These are phyloP conservation scores for Russula dissimulans DNA, from an alignment of 768 basidiomycete species.

Conservation along the genomic window DNA sequence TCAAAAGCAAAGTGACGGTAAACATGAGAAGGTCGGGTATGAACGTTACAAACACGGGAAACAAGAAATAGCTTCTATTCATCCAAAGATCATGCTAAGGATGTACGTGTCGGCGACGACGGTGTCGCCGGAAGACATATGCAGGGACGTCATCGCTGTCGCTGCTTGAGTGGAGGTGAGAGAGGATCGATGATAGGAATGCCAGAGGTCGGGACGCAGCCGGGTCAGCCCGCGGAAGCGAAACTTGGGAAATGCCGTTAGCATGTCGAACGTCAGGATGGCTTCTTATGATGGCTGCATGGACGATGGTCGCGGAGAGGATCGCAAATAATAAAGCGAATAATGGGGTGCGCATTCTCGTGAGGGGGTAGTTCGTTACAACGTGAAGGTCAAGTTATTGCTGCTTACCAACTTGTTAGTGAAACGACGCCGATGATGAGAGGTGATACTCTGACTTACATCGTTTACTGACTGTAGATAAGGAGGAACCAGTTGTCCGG, in stretches of 20 bases:
- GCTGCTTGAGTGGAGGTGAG: not conserved
- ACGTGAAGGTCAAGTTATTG: not conserved
- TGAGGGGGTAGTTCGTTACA: not conserved
- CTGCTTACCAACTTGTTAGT: not conserved
- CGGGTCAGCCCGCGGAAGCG: not conserved
- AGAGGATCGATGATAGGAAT: not conserved
- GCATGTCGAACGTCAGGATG: not conserved
- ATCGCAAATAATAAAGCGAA: not conserved
- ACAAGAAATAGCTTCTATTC: not conserved
- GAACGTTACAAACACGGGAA: not conserved
- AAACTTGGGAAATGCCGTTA: not conserved
- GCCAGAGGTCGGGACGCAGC: not conserved
- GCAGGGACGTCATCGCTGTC: not conserved
- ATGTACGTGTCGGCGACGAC: constrained; percentile 6
- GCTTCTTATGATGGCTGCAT: not conserved
- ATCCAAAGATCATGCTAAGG: not conserved
- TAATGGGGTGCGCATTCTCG: not conserved
- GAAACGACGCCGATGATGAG: not conserved
- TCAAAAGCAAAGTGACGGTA: not conserved
- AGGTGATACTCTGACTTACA: not conserved
- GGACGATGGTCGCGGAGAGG: not conserved
- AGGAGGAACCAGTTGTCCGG: not conserved
- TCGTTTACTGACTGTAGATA: not conserved
- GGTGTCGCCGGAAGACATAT: not conserved
- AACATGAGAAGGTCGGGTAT: not conserved